phyloP scores from a whole-genome alignment of 176 grass and related monocot species.

The Panicum miliaceum region DNA sequence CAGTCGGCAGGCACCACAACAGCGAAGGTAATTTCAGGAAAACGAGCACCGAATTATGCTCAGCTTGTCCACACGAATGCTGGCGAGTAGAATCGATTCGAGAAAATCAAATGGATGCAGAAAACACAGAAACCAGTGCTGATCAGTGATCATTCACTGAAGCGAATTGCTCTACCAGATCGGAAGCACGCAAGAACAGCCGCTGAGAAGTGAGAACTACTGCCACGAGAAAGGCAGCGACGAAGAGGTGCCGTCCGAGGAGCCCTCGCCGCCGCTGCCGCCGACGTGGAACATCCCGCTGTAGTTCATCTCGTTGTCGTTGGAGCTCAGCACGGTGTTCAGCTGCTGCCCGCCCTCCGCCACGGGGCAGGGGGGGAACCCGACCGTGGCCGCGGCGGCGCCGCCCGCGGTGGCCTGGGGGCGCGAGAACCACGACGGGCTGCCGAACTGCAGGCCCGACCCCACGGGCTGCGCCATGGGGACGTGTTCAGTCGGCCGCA shows the following conservation, averaged over 20 bases:
- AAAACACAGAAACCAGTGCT: conserved; percentile 21
- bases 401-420: conserved; percentile 22
- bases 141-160: conserved; percentile 22
- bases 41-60: conserved; percentile 37
- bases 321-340: conserved; percentile 42
- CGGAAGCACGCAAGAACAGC: conserved; percentile 4
- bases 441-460: conserved; percentile 56
- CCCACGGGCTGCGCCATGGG: conserved; percentile 57
- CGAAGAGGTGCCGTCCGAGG: conserved; percentile 52
- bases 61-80: conserved; percentile 44
- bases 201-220: conserved; percentile 29
- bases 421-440: conserved; percentile 45
- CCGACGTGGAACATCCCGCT: conserved; percentile 60
- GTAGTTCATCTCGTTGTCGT: conserved; percentile 52
- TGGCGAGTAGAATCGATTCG: conserved; percentile 28
- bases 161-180: background rate
- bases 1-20: background rate
- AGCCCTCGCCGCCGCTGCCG: conserved; percentile 41
- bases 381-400: background rate
- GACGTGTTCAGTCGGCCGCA: conserved; percentile 51
- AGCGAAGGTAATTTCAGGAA: conserved; percentile 9
- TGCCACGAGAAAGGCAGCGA: conserved; percentile 67
- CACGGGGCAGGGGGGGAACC: conserved; percentile 52
- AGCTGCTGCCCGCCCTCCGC: conserved; percentile 40
- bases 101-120: conserved; percentile 20